Base-by-base conservation (phyloP, 2,329 filamentous ascomycete species). In the Alternaria sp. region DNA sequence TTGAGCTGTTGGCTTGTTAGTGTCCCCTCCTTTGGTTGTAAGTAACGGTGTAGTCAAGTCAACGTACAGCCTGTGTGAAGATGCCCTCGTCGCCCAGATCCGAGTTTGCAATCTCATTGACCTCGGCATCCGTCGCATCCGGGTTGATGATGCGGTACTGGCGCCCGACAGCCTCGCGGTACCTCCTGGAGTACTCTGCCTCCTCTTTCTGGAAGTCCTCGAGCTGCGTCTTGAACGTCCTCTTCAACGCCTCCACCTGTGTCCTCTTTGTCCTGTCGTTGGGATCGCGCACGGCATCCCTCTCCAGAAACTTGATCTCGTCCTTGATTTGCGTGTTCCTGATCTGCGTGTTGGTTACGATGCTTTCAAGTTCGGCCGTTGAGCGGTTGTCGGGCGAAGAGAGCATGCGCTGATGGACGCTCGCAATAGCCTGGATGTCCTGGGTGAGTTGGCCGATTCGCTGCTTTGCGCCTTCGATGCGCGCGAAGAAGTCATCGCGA, bases 81-180 rank as follows among this genome's bases (percentile, higher is more conserved):
- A 95, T 88, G 70, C 90, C 89, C 80, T 93, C 89, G 58, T 90
- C 86, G 53, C 88, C 87, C 88, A 90, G 91, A 74, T 93, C 88
- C 53, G 86, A 82, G 67, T 91, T 83, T 24, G 87, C 81, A 3
- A 90, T 90, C 74, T 91, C 81, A 48, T 84, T 80, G 3, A 93
- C 88, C 77, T 94, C 89, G 1, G 84, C 81, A 59, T 93, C 90
- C 48, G 85, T 85, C n/a, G 91, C 91, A 42, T 92, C 88, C 51
- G 91, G 91, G 75, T 93, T 92, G 66, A 92, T 90, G 72, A 94
- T 93, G 56, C 87, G 84, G 78, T 91, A 93, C 78, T 95, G 91
- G 70, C 91, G 85, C 58, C 87, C 86, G 73, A 94, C 92, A 77
- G 92, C 90, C 63, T 93, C 89, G 60, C 88, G 85, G 77, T 92